Base-by-base conservation (phyloP, 768 basidiomycete genomes). In the Auriscalpium orientale region DNA sequence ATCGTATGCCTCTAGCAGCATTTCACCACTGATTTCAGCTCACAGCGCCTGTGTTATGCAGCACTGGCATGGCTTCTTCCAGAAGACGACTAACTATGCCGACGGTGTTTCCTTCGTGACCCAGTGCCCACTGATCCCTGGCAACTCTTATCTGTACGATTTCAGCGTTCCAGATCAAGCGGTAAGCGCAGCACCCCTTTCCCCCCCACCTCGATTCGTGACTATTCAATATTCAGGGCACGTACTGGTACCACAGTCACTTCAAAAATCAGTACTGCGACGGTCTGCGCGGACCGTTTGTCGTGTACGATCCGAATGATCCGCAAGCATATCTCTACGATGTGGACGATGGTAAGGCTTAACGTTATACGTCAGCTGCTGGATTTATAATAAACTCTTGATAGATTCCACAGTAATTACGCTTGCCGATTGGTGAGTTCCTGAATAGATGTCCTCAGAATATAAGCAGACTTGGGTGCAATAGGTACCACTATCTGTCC, bases 341-440 rank as follows among this genome's bases (percentile, higher is more conserved):
- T 46, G 65, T 75, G 6, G 75, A 76, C 54, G 64, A 74, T 59
- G 69, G 68, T 66, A 49, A 57, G 63, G 28, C 28, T 28, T 54
- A 59, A 15, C 70, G 4, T 6, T 7, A 2, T 7, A 64, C 37
- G 47, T 8, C 18, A 15, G 9, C 9, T 18, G 55, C 28, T 2
- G 40, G 18, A 61, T n/a, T 55, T 66, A 38, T 22, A 46, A 43
- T 52, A 13, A 44, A 21, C 8, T 49, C 54, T 37, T 13, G 15
- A n/a, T 33, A 72, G 74, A 72, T 56, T 55, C 8, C 8, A 80
- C 79, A 0, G 63, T 81, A 1, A 77, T 81, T 54, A 79, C 79
- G 0, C 68, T 81, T 33, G 66, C 76, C 0, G 80, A 81, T 46
- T 81, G 79, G 79, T 69, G 52, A 28, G 40, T 43, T 43, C 13